phyloP scores from a whole-genome alignment of 345 rosid genomes.

The Moringa oleifera region DNA sequence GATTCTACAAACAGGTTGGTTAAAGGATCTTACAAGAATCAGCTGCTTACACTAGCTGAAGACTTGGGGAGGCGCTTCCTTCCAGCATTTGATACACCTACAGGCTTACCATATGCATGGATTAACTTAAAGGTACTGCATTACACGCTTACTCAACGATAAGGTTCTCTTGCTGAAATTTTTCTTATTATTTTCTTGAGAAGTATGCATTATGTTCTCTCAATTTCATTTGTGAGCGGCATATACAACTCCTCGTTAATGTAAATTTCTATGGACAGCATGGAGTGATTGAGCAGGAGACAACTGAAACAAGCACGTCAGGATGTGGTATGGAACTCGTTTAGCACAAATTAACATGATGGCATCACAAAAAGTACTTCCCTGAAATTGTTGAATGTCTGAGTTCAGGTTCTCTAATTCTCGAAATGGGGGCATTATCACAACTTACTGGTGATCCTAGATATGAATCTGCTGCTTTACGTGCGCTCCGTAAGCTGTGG shows the following conservation, averaged over 20 bases:
- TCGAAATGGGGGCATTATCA: conserved; percentile 97
- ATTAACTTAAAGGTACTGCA: conserved; percentile 78
- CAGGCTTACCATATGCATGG: conserved; percentile 96
- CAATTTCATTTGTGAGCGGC: conserved; percentile 37
- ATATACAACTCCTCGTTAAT: conserved; percentile 47
- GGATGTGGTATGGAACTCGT: conserved; percentile 72
- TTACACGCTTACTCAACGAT: conserved; percentile 8
- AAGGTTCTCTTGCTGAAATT: conserved; percentile 10
- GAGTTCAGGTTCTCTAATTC: conserved; percentile 76
- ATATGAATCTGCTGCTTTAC: conserved; percentile 82
- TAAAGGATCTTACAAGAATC: conserved; percentile 69
- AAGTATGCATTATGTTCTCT: conserved; percentile 28
- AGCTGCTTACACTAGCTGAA: conserved; percentile 73
- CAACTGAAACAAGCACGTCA: conserved; percentile 94
- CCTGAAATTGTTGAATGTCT: conserved; percentile 12
- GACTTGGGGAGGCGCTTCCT: conserved; percentile 87
- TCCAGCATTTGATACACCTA: conserved; percentile 82
- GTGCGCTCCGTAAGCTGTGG: conserved; percentile 88
- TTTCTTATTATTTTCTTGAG: conserved; percentile 20
- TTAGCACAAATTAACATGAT: conserved; percentile 6
- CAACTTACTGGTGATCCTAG: conserved; percentile 82
- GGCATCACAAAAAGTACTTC: conserved; percentile 4
- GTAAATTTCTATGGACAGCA: conserved; percentile 62
- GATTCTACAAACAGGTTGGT: conserved; percentile 69
- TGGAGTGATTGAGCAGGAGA: conserved; percentile 83